Conservation (phyloP, 148 eudicot genomes). For the Salicornia ramosissima region DNA sequence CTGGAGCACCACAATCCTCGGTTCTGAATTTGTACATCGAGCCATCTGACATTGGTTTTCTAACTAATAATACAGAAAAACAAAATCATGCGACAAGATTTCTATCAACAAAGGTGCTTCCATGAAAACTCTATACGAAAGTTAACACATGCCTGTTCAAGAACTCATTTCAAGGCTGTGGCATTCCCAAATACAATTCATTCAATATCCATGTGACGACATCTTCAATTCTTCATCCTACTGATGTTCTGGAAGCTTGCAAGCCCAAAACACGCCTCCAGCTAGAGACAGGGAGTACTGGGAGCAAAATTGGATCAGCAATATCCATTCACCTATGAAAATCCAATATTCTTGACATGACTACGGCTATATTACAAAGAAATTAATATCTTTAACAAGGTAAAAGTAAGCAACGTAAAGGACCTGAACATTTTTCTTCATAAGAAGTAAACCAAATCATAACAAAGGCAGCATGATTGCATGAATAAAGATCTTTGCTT, state of each 20-base stretch:
- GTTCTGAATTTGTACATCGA: neutral
- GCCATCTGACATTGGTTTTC: neutral
- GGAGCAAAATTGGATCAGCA: neutral
- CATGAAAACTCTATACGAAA: neutral
- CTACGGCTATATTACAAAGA: neutral
- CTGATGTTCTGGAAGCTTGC: neutral
- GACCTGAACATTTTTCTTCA: conserved; percentile 1
- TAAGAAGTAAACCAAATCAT: neutral
- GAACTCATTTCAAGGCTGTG: neutral
- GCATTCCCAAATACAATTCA: neutral
- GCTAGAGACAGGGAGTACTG: neutral
- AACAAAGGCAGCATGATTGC: neutral
- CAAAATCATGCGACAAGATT: neutral
- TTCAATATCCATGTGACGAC: neutral
- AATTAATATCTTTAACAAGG: neutral
- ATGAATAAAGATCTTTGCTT: neutral
- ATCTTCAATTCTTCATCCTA: conserved; percentile 12
- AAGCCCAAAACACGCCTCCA: neutral
- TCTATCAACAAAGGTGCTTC: neutral
- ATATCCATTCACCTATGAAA: neutral
- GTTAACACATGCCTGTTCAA: conserved; percentile 4
- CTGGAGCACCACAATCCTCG: neutral
- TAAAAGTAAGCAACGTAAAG: neutral
- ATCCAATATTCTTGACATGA: neutral
- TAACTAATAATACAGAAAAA: neutral